Percentiles rank a stretch among this genome's conserved stretches.
phyloP scores from a whole-genome alignment of 2,329 filamentous ascomycete genomes.

The Colletotrichum tropicale region DNA sequence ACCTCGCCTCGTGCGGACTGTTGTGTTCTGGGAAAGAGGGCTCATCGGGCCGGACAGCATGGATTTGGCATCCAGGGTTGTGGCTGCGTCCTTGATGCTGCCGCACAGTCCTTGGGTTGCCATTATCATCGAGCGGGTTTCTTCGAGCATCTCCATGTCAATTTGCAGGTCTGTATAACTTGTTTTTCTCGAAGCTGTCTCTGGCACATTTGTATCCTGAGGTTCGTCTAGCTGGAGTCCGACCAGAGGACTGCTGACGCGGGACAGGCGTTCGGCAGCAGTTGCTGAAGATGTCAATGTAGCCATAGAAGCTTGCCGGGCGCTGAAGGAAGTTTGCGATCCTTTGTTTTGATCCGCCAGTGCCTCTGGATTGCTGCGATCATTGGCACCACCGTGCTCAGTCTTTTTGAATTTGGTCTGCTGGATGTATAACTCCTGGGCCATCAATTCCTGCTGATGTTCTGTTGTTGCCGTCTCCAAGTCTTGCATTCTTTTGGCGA shows the following conservation, averaged over 20 bases:
- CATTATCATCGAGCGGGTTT: not conserved
- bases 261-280: rapidly evolving
- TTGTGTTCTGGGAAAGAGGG: not conserved
- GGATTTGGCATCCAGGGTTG: not conserved
- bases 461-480: not conserved
- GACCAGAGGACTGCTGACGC: not conserved
- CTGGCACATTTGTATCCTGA: not conserved
- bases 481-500: not conserved
- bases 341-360: not conserved
- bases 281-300: not conserved
- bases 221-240: not conserved
- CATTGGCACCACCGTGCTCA: rapidly evolving
- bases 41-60: not conserved
- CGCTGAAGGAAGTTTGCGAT: not conserved
- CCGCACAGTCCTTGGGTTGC: not conserved
- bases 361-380: rapidly evolving
- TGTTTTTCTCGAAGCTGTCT: not conserved
- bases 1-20: not conserved
- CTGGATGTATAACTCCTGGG: not conserved
- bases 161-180: not conserved
- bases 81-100: not conserved
- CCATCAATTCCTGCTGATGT: not conserved
- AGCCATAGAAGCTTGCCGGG: not conserved
- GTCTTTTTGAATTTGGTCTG: not conserved
- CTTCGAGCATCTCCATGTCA: not conserved